A percentile compares a stretch with the other conserved stretches of the same genome.
phyloP scores from a whole-genome alignment of 352 stramenopile genomes.

The Pythium apleroticum region DNA sequence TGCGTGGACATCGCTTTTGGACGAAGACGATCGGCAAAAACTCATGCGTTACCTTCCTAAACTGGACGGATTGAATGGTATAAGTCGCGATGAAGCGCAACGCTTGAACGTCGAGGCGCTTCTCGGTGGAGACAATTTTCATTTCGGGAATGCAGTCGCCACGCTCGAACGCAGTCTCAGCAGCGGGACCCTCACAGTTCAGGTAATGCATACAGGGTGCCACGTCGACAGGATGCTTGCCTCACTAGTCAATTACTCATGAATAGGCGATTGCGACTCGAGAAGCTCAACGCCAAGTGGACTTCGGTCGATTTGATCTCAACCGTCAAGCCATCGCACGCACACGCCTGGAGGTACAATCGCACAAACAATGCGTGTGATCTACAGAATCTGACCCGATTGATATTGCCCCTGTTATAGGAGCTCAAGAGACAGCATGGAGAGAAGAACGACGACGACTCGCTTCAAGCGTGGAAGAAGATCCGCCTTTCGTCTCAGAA shows the following conservation, averaged over 20 bases:
- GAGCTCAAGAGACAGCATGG: not conserved
- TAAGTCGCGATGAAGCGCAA: slow-evolving; percentile 14
- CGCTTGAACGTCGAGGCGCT: slow-evolving; percentile 13
- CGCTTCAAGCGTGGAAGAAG: slow-evolving; percentile 15
- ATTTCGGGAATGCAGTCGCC: slow-evolving; percentile 21
- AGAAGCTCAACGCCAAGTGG: not conserved
- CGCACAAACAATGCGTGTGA: too few relatives aligned
- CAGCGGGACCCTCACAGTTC: not conserved
- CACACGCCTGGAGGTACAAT: not conserved
- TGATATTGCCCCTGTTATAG: not conserved
- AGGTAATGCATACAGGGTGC: slow-evolving; percentile 9
- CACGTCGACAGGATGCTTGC: not conserved
- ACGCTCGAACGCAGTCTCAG: not conserved
- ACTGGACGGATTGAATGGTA: slow-evolving; percentile 12
- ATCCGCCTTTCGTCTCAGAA: slow-evolving; percentile 4
- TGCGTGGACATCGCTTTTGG: slow-evolving; percentile 21
- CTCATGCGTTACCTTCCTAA: slow-evolving; percentile 6
- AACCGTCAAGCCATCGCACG: not conserved
- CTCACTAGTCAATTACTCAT: not conserved
- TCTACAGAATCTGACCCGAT: too few relatives aligned
- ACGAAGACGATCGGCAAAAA: slow-evolving; percentile 3
- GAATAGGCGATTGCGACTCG: not conserved
- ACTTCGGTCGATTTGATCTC: not conserved
- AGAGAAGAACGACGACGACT: not conserved
- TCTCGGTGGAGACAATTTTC: slow-evolving; percentile 17